Conservation (phyloP, 768 basidiomycete genomes). For the Rhizopogon salebrosus region DNA sequence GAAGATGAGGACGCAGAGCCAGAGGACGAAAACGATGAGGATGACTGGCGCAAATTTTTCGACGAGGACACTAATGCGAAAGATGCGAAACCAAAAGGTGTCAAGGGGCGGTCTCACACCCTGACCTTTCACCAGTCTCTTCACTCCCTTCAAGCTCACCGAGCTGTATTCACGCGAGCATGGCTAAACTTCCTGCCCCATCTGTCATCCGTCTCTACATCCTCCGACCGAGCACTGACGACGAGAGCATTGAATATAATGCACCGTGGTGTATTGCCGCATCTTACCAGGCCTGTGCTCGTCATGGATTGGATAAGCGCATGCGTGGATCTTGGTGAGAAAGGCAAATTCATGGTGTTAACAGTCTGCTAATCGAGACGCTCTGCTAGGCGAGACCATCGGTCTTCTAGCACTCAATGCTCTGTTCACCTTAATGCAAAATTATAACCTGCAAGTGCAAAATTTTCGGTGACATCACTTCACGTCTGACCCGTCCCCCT, state of each 20-base stretch:
- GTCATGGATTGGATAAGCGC: conserved; percentile 92
- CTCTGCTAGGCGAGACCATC: conserved; percentile 62
- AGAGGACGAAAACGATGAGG: conserved; percentile 37
- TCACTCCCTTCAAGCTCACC: conserved; percentile 72
- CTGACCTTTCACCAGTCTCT: conserved; percentile 74
- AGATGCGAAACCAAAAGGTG: conserved; percentile 32
- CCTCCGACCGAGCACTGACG: conserved; percentile 33
- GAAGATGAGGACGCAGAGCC: conserved; percentile 29
- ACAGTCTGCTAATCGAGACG: not conserved
- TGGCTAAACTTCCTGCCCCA: conserved; percentile 73
- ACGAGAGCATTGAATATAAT: conserved; percentile 68
- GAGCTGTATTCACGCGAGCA: conserved; percentile 73
- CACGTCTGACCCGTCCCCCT: conserved; percentile 1
- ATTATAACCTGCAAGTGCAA: conserved; percentile 81
- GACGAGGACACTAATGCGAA: conserved; percentile 49
- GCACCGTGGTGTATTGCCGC: conserved; percentile 80
- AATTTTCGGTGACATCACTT: not conserved
- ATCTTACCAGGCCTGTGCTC: conserved; percentile 69
- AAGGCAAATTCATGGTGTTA: conserved; percentile 14
- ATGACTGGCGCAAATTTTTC: conserved; percentile 82
- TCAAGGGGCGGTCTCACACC: conserved; percentile 47
- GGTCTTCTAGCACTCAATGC: conserved; percentile 90
- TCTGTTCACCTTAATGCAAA: conserved; percentile 83
- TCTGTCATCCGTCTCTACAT: conserved; percentile 36
- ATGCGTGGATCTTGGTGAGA: conserved; percentile 77